Conservation (phyloP, 176 grass and related monocot species). For the Panicum miliaceum region DNA sequence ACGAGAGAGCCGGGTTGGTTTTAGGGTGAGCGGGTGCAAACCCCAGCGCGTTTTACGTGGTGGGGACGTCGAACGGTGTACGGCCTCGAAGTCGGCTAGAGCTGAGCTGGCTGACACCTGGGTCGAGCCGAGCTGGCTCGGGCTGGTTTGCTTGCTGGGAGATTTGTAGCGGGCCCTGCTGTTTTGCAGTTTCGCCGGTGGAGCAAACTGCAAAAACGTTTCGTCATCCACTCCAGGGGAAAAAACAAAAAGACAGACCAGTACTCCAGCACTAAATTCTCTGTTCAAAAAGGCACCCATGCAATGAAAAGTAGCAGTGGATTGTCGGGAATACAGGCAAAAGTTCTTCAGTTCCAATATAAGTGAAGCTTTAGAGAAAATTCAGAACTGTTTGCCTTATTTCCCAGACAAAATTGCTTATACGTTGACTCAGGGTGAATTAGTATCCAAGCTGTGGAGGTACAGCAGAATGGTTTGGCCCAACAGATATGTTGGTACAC, state of each 20-base stretch:
- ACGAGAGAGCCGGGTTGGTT: neutral
- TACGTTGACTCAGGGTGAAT: too few species aligned
- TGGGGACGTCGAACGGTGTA: neutral
- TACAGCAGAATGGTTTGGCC: too few species aligned
- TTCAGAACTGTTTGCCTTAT: neutral
- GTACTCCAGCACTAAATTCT: neutral
- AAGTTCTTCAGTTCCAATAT: neutral
- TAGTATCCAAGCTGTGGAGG: too few species aligned
- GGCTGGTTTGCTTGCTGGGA: neutral
- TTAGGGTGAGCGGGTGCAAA: neutral
- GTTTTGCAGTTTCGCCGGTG: neutral
- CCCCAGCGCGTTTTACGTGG: conserved; percentile 35
- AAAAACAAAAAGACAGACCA: neutral
- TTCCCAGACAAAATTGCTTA: neutral
- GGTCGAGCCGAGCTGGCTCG: neutral
- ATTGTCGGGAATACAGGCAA: neutral
- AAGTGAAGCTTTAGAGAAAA: neutral
- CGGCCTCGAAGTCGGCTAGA: neutral
- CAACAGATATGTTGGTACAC: too few species aligned
- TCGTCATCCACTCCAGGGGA: neutral
- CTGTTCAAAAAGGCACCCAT: neutral
- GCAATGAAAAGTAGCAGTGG: neutral
- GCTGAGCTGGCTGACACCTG: neutral
- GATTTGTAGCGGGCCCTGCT: neutral
- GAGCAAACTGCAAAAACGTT: neutral